Evolutionary conservation across 1,284 basidiomycete genomes (phyloP), one percentile per base, ranked within the genome.

Genomic region (Pterulicium gracile): DNA sequence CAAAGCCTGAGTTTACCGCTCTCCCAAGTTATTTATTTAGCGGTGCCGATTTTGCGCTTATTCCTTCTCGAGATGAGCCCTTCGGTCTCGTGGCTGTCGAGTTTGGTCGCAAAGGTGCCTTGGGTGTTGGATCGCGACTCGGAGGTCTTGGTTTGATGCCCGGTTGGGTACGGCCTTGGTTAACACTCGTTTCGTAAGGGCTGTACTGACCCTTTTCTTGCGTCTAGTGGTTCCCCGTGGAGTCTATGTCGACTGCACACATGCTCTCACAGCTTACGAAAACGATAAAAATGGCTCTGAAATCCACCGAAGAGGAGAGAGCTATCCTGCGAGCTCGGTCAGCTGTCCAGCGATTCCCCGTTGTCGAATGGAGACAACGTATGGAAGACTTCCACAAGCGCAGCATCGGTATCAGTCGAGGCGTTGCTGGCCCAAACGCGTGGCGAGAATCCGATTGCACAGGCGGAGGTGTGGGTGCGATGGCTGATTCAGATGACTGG

Each of bases 81-180:
- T 95, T 95, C 65, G 91, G 91, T 70, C 70, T 94, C 44, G 91
- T 94, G 42, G 91, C 91, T 47, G 91, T 95, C 56, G 91, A 94
- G 61, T 95, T 95, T 64, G 91, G 91, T 64, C 74, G 91, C 55
- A 94, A 94, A 66, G 91, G 91, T 73, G 91, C 91, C 50, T 76
- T 95, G 47, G 91, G 91, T 71, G 91, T 95, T 53, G 91, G 91
- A 56, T 80, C 84, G 68, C 86, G 91, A 60, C 75, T 94, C 22
- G 91, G 91, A 63, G 91, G 91, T 73, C 75, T 95, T 41, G 91
- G 91, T 68, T 70, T 95, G 54, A 95, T 95, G 91, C 91, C 91
- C 58, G 91, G 91, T 70, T 94, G 91, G 91, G 88, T 90, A 62
- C 58, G 83, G 75, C 22, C 42, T 44, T 44, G 24, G 41, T 24